phyloP scores from a whole-genome alignment of 2,329 filamentous ascomycete species.

The Fusarium globosum region DNA sequence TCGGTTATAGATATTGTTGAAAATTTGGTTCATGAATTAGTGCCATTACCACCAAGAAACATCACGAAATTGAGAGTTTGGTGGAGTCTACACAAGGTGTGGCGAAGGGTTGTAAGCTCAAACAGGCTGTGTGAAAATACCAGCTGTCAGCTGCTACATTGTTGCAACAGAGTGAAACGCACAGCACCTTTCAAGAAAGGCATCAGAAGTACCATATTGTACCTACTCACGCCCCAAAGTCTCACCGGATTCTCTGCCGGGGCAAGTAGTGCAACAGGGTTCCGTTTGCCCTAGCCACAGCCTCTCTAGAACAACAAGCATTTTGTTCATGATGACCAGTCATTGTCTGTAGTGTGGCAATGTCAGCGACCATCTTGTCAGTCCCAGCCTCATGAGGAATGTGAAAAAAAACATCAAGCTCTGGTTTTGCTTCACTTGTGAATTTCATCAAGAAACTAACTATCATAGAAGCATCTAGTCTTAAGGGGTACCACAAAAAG shows the following conservation, averaged over 20 bases:
- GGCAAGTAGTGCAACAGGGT: slow-evolving; percentile 20
- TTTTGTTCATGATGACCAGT: slow-evolving; percentile 10
- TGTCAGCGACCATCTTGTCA: slow-evolving; percentile 18
- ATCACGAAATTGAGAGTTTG: background rate
- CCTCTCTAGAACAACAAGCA: slow-evolving; percentile 19
- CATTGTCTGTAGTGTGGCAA: slow-evolving; percentile 25
- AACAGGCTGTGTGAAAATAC: slow-evolving; percentile 14
- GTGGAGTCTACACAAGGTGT: slow-evolving; percentile 21
- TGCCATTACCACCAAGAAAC: background rate
- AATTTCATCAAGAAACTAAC: background rate
- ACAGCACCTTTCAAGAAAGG: background rate
- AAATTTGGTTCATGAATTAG: background rate
- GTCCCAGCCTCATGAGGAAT: background rate
- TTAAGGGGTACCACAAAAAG: background rate
- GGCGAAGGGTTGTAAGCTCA: slow-evolving; percentile 13
- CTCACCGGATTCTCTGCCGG: slow-evolving; percentile 20
- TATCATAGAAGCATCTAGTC: background rate
- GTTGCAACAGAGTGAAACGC: slow-evolving; percentile 12
- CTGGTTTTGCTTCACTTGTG: background rate
- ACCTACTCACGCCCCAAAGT: slow-evolving; percentile 14
- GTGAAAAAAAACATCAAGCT: background rate
- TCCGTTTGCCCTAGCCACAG: slow-evolving; percentile 33
- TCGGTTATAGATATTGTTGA: slow-evolving; percentile 12
- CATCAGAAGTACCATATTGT: background rate
- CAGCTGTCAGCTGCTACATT: slow-evolving; percentile 15